Base-by-base conservation (phyloP, 2,329 filamentous ascomycete genomes). In the Colletotrichum sp. region DNA sequence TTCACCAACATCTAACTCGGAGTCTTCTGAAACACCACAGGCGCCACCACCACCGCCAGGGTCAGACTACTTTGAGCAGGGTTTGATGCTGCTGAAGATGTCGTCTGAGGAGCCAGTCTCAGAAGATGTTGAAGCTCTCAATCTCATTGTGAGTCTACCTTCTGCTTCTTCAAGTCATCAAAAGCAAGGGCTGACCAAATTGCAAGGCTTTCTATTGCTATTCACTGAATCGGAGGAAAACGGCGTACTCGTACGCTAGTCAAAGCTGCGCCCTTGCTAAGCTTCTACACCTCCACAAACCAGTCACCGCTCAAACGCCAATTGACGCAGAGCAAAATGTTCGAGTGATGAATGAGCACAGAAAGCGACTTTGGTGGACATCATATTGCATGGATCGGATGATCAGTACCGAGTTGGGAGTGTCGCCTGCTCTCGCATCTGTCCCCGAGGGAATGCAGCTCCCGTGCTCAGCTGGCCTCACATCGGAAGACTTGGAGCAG, bases 131-230 rank as follows among this genome's bases (percentile, higher is more conserved):
- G 70, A 77, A 24, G 75, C 75, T 9, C 26, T 77, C 9, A 71
- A 71, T 16, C 24, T 74, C 9, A 74, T 74, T 16, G 72, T 71
- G 2, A 61, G 60, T 65, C 21, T 0, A 28, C 1, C 3, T 1
- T 28, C 5, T 5, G 5, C 28, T 32, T 3, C 18, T 18, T 3
- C 1, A 60, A 61, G 30, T n/a, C 30, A 13, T 1, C 7, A 39
- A 21, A 1, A 28, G 10, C 1, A 2, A 21, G 4, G 0, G 3
- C 24, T 48, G 16, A 18, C 21, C 9, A n/a, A n/a, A n/a, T n/a
- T n/a, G n/a, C 6, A 16, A 73, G 76, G 76, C 76, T 16, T 74
- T 77, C 18, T 77, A 77, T 57, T 76, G 67, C 32, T 76, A 78
- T 26, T 77, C 70, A 7, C 63, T 77, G 4, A 77, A 77, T 48